Conservation (phyloP, 73 alveolate genomes). For the Paramecium primaurelia region DNA sequence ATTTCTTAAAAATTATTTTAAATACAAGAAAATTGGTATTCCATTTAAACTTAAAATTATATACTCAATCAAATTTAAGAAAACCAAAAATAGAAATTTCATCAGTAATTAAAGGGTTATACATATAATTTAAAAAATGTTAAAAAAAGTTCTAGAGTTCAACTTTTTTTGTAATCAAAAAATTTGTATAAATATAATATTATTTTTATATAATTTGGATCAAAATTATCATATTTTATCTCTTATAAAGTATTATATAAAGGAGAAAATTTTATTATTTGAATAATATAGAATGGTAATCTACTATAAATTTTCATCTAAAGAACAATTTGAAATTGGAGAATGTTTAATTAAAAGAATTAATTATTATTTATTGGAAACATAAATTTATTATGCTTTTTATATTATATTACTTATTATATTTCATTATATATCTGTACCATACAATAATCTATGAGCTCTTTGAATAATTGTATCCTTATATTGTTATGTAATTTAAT, state of each 20-base stretch:
- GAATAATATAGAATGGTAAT: not conserved
- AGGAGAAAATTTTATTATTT: not conserved
- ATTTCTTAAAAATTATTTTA: not conserved
- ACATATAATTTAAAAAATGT: not conserved
- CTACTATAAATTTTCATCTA: not conserved
- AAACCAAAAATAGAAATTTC: not conserved
- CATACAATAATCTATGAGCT: conserved; percentile 64
- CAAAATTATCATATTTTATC: not conserved
- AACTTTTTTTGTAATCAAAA: too few relatives aligned
- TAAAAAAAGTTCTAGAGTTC: not conserved
- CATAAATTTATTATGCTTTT: not conserved
- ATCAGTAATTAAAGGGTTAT: not conserved
- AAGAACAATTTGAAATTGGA: not conserved
- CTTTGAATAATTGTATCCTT: conserved; percentile 60
- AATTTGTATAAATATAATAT: too few relatives aligned
- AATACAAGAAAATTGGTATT: not conserved
- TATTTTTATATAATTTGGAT: not conserved
- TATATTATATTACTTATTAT: not conserved
- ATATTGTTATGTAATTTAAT: not conserved
- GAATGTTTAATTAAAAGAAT: not conserved
- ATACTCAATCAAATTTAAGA: not conserved
- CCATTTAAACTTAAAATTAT: not conserved
- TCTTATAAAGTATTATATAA: not conserved
- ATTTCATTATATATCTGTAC: conserved; percentile 60
- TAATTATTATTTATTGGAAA: not conserved